phyloP scores from a whole-genome alignment of 2,329 filamentous ascomycete genomes.

The Fusarium hostae region DNA sequence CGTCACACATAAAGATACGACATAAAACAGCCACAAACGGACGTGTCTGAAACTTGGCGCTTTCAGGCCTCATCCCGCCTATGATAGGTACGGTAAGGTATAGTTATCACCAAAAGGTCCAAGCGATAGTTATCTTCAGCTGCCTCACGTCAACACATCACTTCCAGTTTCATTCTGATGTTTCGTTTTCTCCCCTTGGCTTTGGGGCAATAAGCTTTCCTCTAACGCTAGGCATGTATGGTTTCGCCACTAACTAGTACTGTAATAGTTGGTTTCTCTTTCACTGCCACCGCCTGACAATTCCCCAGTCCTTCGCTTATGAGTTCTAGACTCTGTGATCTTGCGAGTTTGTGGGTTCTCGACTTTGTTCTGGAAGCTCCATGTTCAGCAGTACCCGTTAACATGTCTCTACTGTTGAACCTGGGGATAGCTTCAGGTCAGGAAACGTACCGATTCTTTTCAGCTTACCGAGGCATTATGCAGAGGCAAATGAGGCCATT shows the following conservation, averaged over 20 bases:
- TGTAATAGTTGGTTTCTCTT: not conserved
- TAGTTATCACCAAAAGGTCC: not conserved
- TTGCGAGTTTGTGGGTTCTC: slow-evolving; percentile 2
- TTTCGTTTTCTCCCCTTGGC: slow-evolving; percentile 11
- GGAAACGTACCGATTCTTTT: not conserved
- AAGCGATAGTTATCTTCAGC: slow-evolving; percentile 2
- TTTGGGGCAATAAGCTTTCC: slow-evolving; percentile 34
- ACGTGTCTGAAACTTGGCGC: slow-evolving; percentile 7
- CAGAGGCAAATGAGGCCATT: not conserved
- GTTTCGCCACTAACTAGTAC: slow-evolving; percentile 29
- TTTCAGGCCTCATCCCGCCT: not conserved
- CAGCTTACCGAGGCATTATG: not conserved
- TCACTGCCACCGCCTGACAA: slow-evolving; percentile 1
- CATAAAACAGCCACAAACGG: slow-evolving; percentile 11
- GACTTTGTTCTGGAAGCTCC: slow-evolving; percentile 13
- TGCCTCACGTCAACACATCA: not conserved
- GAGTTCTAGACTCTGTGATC: slow-evolving; percentile 30
- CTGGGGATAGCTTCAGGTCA: not conserved
- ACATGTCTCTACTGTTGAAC: not conserved
- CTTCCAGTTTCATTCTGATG: not conserved
- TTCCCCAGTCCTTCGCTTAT: not conserved
- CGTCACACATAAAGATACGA: not conserved
- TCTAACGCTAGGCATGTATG: slow-evolving; percentile 26
- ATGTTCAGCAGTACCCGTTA: not conserved
- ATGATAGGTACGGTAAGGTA: not conserved